phyloP scores from a whole-genome alignment of 495 filamentous ascomycete species.

The Trichoderma gamsii region DNA sequence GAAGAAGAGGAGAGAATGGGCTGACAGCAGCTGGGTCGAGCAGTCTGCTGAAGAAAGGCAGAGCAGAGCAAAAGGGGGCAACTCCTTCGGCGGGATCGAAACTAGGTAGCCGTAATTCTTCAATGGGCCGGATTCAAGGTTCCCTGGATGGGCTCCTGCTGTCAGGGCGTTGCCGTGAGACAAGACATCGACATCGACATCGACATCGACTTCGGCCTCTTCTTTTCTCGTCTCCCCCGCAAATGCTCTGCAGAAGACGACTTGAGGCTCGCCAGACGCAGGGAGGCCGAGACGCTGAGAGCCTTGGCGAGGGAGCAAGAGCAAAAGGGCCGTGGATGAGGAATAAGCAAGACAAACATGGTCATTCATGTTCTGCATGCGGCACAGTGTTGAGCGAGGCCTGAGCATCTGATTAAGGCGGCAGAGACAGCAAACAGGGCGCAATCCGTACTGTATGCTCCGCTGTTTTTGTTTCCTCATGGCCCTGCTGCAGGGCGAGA shows the following conservation, averaged over 20 bases:
- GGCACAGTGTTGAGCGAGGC: slow-evolving; percentile 3
- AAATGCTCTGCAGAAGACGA: slow-evolving; percentile 6
- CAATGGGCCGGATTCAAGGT: too few relatives aligned
- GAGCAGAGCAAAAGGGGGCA: too few relatives aligned
- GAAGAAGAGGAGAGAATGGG: neutral
- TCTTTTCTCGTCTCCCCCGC: neutral
- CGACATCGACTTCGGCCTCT: neutral
- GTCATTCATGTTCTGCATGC: neutral
- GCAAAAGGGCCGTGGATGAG: neutral
- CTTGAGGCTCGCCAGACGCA: neutral
- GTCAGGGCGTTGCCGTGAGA: neutral
- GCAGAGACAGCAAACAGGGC: neutral
- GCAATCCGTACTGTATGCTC: neutral
- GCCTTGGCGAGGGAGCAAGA: neutral
- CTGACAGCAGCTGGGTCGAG: neutral
- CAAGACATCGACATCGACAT: neutral
- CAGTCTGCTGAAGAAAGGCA: slow-evolving; percentile 2
- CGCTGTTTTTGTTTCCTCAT: neutral
- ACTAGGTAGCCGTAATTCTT: too few relatives aligned
- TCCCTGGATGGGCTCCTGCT: neutral
- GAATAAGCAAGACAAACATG: neutral
- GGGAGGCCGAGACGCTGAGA: neutral
- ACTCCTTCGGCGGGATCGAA: too few relatives aligned
- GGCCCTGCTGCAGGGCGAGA: slow-evolving; percentile 10
- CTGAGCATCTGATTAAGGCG: neutral